These are phyloP conservation scores for Fraxinus greggii DNA, from an alignment of 305 asterid species.

Conservation along the genomic window DNA sequence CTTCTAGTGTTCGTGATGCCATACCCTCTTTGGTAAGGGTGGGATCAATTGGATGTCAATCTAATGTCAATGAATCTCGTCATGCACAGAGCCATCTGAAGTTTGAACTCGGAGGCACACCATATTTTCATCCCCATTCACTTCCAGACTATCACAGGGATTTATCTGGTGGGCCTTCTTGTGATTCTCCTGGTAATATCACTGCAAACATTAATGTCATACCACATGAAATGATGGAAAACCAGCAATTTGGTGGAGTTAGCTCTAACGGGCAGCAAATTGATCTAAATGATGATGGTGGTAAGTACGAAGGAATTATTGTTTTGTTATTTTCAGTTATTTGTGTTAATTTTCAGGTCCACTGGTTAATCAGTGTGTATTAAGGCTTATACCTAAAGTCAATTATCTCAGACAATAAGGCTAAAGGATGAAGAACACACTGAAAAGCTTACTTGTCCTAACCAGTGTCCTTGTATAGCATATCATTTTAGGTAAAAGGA, in stretches of 20 bases:
- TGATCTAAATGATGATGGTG: constrained; percentile 64
- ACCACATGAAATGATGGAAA: constrained; percentile 54
- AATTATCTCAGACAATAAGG: neutral
- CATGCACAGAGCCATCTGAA: constrained; percentile 52
- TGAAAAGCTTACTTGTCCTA: neutral
- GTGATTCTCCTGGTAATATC: constrained; percentile 66
- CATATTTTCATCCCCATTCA: constrained; percentile 70
- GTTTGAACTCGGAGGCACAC: constrained; percentile 49
- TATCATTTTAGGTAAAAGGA: neutral
- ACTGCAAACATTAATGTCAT: constrained; percentile 55
- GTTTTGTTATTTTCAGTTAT: neutral
- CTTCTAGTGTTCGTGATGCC: constrained; percentile 66
- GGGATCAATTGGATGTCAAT: constrained; percentile 53
- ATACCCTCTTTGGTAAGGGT: constrained; percentile 54
- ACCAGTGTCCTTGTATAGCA: neutral
- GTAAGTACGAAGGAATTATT: constrained; percentile 17
- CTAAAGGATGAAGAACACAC: neutral
- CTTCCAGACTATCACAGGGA: constrained; percentile 77
- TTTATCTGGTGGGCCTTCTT: constrained; percentile 52
- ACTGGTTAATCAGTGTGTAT: constrained; percentile 1
- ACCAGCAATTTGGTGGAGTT: constrained; percentile 59
- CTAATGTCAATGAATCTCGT: constrained; percentile 51
- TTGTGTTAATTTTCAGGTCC: neutral
- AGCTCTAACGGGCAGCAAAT: constrained; percentile 51
- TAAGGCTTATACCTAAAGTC: constrained; percentile 1